These are phyloP conservation scores for Trichoderma brevicompactum DNA, from an alignment of 2,329 filamentous ascomycete species.

Conservation along the genomic window DNA sequence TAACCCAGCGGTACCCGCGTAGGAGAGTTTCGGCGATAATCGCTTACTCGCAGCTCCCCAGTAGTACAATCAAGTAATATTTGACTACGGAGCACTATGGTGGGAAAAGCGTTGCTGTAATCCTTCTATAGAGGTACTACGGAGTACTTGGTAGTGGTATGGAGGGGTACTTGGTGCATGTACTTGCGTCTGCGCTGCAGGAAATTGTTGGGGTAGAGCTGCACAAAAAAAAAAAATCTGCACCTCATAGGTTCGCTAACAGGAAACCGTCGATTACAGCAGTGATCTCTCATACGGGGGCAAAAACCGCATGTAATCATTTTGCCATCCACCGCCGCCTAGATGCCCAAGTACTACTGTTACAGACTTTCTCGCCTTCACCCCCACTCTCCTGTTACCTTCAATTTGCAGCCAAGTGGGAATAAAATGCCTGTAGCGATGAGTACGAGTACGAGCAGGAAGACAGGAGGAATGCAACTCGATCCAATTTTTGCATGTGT, in stretches of 20 bases:
- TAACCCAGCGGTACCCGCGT: neutral
- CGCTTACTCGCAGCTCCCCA: neutral
- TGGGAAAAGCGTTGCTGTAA: no score
- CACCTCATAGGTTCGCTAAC: slow-evolving; percentile 5
- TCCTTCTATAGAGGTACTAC: no score
- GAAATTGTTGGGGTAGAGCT: neutral
- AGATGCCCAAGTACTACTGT: neutral
- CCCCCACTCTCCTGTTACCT: neutral
- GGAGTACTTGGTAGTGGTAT: no score
- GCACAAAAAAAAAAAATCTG: slow-evolving; percentile 16
- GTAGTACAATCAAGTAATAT: no score
- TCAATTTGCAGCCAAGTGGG: neutral
- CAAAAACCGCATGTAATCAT: slow-evolving; percentile 19
- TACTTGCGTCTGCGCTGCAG: no score
- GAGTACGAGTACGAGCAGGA: slow-evolving; percentile 12
- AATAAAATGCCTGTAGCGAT: neutral
- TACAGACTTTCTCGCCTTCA: neutral
- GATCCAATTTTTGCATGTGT: slow-evolving; percentile 16
- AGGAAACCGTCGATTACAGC: neutral
- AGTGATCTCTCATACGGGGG: slow-evolving; percentile 11
- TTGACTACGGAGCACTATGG: no score
- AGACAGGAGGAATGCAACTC: neutral
- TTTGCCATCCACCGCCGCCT: neutral
- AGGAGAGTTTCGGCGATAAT: neutral
- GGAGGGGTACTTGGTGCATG: no score